These are phyloP conservation scores for Naganishia antarctica DNA, from an alignment of 768 basidiomycete species.

Conservation along the genomic window DNA sequence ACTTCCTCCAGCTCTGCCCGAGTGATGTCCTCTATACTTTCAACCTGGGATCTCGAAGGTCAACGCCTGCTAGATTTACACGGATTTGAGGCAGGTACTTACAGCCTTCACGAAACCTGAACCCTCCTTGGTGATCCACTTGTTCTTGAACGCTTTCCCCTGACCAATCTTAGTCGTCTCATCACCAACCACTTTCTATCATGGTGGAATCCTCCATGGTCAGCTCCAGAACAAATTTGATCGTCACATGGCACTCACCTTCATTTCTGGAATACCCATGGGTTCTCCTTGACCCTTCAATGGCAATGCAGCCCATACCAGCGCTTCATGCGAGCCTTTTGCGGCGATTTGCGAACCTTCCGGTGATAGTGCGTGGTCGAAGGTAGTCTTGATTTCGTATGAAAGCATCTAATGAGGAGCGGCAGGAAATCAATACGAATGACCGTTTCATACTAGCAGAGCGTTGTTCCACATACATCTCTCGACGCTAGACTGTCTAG, in stretches of 20 bases:
- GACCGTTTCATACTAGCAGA: slow-evolving; percentile 35
- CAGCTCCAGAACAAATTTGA: not conserved
- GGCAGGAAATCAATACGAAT: not conserved
- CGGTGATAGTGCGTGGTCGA: slow-evolving; percentile 66
- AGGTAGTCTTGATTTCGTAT: slow-evolving; percentile 65
- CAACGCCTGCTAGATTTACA: no score
- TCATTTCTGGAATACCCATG: slow-evolving; percentile 63
- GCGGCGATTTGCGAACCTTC: slow-evolving; percentile 76
- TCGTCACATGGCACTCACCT: slow-evolving; percentile 49
- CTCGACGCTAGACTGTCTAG: slow-evolving; percentile 83
- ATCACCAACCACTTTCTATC: slow-evolving; percentile 62
- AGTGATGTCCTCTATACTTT: slow-evolving; percentile 67
- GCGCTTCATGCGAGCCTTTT: slow-evolving; percentile 88
- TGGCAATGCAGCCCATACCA: slow-evolving; percentile 83
- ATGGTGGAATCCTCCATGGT: not conserved
- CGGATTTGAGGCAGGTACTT: slow-evolving; percentile 47
- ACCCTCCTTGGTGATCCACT: slow-evolving; percentile 91
- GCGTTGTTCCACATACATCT: slow-evolving; percentile 58
- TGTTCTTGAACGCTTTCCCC: slow-evolving; percentile 90
- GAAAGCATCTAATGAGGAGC: slow-evolving; percentile 65
- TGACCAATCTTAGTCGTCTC: slow-evolving; percentile 90
- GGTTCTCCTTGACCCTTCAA: slow-evolving; percentile 65
- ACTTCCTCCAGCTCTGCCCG: slow-evolving; percentile 70
- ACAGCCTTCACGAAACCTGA: slow-evolving; percentile 77
- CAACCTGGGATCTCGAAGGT: slow-evolving; percentile 52